Percentiles rank a stretch among this genome's conserved stretches.
phyloP scores from a whole-genome alignment of 2,329 filamentous ascomycete species.

The Mariannaea elegans region DNA sequence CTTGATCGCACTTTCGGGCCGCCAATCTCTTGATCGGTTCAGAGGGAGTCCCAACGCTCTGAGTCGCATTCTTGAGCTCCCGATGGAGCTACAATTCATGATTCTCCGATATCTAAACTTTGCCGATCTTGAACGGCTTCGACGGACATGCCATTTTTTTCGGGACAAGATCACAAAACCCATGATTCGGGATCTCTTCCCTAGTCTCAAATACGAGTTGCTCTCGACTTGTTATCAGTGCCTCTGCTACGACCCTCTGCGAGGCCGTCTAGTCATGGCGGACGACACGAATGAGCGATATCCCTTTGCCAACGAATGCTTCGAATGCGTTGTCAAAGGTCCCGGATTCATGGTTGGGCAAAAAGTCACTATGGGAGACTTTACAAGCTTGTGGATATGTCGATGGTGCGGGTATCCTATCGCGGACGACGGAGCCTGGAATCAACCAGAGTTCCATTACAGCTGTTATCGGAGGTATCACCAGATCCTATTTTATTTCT shows the following conservation, averaged over 20 bases:
- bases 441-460: constrained; percentile 52
- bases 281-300: constrained; percentile 42
- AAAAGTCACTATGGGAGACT: constrained; percentile 49
- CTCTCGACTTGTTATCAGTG: constrained; percentile 53
- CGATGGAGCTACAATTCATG: constrained; percentile 53
- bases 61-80: constrained; percentile 46
- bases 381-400: constrained; percentile 49
- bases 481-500: constrained; percentile 48
- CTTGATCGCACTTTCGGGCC: constrained; percentile 15
- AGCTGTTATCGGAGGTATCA: constrained; percentile 51
- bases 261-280: constrained; percentile 46
- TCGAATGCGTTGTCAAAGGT: constrained; percentile 48
- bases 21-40: constrained; percentile 2
- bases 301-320: constrained; percentile 51
- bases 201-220: constrained; percentile 42
- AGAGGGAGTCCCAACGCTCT: constrained; percentile 6
- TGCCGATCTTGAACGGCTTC: constrained; percentile 53
- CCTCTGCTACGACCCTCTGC: constrained; percentile 45
- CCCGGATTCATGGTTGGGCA: constrained; percentile 49
- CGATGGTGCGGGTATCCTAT: constrained; percentile 56
- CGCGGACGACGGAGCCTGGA: constrained; percentile 39
- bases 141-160: constrained; percentile 51
- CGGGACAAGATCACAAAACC: constrained; percentile 46
- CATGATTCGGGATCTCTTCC: constrained; percentile 49
- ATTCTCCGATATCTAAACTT: constrained; percentile 53